These are phyloP conservation scores for Penicillium psychrosexuale DNA, from an alignment of 2,329 filamentous ascomycete species.

Conservation along the genomic window DNA sequence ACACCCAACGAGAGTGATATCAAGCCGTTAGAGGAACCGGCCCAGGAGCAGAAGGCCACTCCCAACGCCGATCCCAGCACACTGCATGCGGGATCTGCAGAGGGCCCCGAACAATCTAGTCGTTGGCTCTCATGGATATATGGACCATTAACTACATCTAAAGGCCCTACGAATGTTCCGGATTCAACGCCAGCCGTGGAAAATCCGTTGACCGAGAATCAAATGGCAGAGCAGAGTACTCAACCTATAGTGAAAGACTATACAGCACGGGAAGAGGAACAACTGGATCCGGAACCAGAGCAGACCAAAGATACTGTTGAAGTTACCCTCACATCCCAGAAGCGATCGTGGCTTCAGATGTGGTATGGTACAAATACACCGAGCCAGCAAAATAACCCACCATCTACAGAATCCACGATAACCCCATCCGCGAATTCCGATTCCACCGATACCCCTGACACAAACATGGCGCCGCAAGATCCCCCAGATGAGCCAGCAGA, in stretches of 20 bases:
- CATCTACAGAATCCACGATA: conserved; percentile 14
- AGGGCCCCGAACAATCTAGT: conserved; percentile 19
- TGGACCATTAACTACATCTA: conserved; percentile 17
- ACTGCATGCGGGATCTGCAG: conserved; percentile 12
- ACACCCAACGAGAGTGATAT: conserved; percentile 10
- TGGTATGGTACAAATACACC: conserved; percentile 35
- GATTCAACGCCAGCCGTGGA: conserved; percentile 15
- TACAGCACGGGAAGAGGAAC: conserved; percentile 13
- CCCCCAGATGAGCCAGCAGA: conserved; percentile 23
- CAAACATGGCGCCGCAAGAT: conserved; percentile 19
- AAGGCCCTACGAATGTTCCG: conserved; percentile 7
- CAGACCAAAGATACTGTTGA: conserved; percentile 5
- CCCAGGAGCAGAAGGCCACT: conserved; percentile 17
- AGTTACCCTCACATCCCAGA: conserved; percentile 26
- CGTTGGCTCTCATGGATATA: conserved; percentile 44
- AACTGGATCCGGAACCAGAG: conserved; percentile 10
- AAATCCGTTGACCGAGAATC: conserved; percentile 7
- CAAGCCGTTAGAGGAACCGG: conserved; percentile 15
- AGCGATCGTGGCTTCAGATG: conserved; percentile 47
- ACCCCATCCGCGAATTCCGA: conserved; percentile 10
- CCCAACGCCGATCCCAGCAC: conserved; percentile 14
- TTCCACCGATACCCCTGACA: conserved; percentile 7
- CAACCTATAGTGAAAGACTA: conserved; percentile 6
- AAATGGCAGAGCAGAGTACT: conserved; percentile 11
- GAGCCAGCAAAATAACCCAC: conserved; percentile 25